Evolutionary conservation across 2,329 filamentous ascomycete species (phyloP).

Genomic region (Penicillium expansum): DNA sequence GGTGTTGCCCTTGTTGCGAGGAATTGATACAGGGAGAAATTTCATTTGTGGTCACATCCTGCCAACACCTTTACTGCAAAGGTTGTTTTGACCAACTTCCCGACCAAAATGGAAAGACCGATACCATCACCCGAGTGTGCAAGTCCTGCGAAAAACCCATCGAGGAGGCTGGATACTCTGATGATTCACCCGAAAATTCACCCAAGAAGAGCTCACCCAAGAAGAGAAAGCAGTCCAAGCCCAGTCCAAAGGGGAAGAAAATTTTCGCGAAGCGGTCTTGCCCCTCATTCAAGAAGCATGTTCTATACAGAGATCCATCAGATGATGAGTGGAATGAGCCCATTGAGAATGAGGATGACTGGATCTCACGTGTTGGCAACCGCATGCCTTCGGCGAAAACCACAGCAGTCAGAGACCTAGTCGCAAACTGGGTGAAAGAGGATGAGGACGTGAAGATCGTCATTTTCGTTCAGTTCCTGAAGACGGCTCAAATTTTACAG

Average conservation of each 20-base stretch:
- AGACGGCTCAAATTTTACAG: conserved; percentile 52
- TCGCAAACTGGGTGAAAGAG: conserved; percentile 22
- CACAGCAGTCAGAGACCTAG: neutral
- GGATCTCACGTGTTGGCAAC: conserved; percentile 24
- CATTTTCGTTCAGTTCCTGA: conserved; percentile 59
- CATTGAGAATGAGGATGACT: conserved; percentile 23
- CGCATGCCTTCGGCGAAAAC: conserved; percentile 25
- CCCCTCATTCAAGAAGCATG: neutral
- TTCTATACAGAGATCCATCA: neutral
- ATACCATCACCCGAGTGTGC: conserved; percentile 28
- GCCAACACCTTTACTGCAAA: conserved; percentile 56
- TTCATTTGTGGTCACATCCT: conserved; percentile 48
- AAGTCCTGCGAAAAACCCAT: conserved; percentile 15
- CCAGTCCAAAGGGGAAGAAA: neutral
- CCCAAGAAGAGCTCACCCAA: neutral
- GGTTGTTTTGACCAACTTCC: conserved; percentile 41
- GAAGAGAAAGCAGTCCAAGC: neutral
- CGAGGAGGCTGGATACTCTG: neutral
- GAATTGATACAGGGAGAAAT: no score
- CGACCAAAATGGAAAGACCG: conserved; percentile 18
- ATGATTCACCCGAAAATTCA: neutral
- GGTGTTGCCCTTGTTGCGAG: no score
- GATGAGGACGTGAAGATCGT: conserved; percentile 55
- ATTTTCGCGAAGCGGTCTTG: neutral
- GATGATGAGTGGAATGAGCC: conserved; percentile 20